Percentiles rank a stretch among this genome's conserved stretches.
Conservation (phyloP, 371 early-diverging fungal genomes). For the Mucor lusitanicus region DNA sequence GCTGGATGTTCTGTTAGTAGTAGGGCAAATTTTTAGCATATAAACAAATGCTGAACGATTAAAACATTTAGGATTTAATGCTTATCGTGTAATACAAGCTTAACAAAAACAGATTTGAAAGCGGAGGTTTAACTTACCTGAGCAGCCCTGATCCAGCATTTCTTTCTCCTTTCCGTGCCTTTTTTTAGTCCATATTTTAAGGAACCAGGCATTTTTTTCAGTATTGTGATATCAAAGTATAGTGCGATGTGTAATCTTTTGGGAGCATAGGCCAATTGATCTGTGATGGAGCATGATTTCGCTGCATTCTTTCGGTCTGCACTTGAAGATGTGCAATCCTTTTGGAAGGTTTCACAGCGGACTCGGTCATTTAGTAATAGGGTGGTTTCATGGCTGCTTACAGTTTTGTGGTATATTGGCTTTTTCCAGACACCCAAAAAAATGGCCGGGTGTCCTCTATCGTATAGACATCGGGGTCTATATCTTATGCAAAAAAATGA, state of each 20-base stretch:
- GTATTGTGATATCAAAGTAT: no score
- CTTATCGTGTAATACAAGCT: not conserved
- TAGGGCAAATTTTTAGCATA: not conserved
- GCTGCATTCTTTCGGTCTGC: not conserved
- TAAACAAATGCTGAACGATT: not conserved
- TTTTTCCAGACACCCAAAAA: not conserved
- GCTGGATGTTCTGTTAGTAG: no score
- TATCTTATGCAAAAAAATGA: not conserved
- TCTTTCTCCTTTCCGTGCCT: not conserved
- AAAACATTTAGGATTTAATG: not conserved
- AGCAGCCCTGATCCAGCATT: not conserved
- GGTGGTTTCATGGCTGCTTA: not conserved
- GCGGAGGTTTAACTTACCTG: not conserved
- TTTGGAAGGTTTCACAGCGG: not conserved
- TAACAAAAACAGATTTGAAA: not conserved
- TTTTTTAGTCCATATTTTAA: no score
- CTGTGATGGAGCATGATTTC: not conserved
- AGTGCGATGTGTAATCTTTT: no score
- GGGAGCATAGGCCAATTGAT: no score
- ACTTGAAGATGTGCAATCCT: not conserved
- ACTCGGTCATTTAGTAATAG: not conserved
- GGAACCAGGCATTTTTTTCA: no score
- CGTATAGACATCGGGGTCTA: not conserved
- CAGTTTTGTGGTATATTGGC: no score
- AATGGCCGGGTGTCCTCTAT: not conserved